A percentile compares a stretch with the other conserved stretches of the same genome.
Conservation (phyloP, 768 basidiomycete species). For the Asterophora lycoperdoides region DNA sequence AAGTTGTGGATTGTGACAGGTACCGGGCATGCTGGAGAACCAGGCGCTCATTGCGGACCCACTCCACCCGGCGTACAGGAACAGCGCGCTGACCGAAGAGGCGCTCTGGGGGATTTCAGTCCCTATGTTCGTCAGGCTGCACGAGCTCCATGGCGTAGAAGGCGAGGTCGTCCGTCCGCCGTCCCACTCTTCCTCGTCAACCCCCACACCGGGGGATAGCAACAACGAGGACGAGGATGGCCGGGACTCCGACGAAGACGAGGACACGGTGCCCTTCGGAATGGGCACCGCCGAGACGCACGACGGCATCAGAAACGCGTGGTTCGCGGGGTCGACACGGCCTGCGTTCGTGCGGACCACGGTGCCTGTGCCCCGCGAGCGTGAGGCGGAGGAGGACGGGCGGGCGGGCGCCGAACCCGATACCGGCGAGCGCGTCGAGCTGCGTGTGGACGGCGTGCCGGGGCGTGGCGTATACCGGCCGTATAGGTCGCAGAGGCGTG, state of each 20-base stretch:
- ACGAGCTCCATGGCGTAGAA: constrained; percentile 45
- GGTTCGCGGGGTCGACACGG: constrained; percentile 1
- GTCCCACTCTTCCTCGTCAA: background rate
- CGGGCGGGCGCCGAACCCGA: too few relatives aligned
- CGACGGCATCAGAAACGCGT: constrained; percentile 13
- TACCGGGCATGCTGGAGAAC: too few relatives aligned
- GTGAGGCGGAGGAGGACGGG: background rate
- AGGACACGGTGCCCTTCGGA: background rate
- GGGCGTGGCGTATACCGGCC: constrained; percentile 1
- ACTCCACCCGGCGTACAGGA: too few relatives aligned
- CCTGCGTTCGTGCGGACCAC: too few relatives aligned
- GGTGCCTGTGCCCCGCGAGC: background rate
- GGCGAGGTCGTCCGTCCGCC: constrained; percentile 15
- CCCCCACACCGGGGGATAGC: too few relatives aligned
- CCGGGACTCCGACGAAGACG: background rate
- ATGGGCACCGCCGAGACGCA: background rate
- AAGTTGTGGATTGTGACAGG: too few relatives aligned
- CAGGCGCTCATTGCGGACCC: too few relatives aligned
- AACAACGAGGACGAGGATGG: too few relatives aligned
- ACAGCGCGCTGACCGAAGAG: too few relatives aligned
- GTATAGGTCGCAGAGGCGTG: background rate
- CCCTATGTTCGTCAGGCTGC: constrained; percentile 45
- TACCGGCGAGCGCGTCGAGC: background rate
- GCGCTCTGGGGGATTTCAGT: too few relatives aligned
- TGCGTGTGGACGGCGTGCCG: background rate